Evolutionary conservation across 208 protist species (phyloP), one percentile per base, ranked within the genome.

Genomic region (Trypanosoma avium): DNA sequence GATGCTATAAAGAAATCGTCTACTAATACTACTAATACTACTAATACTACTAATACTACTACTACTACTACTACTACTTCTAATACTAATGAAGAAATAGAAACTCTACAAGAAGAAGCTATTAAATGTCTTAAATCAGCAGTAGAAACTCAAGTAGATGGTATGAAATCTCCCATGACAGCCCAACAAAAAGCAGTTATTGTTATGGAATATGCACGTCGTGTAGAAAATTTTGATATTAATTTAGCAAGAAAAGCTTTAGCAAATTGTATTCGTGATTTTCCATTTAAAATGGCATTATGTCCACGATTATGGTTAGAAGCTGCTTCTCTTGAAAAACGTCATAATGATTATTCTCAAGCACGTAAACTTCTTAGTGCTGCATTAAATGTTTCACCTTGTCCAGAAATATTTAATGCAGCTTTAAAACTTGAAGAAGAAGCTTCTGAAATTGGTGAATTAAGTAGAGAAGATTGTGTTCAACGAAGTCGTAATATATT

Each of bases 291-390:
- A 10, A 43, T 29, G 9, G 86, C 83, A 3, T 56, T 53, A 19
- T 93, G 86, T 57, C 79, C 90, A 24, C 76, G 75, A 30, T 67
- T 93, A 48, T 96, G 85, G 83, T 21, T 82, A 22, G 90, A 96
- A 72, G 90, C 90, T 26, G 81, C 90, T 0, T 72, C 62, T 10
- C 53, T 93, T 45, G 86, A 95, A 68, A 70, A 84, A 75, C 81
- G 83, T 7, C 79, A 82, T 38, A 77, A 79, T 26, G 52, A 69
- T 61, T 64, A 74, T 38, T 29, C 50, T 0, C 79, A 91, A 55
- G 81, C 82, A 33, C 82, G 86, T 17, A 74, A 70, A 46, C 73
- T 95, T 13, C 73, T 93, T 15, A 71, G 73, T 26, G 85, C 81
- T 15, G 85, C 79, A 7, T 33, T 81, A 10, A 65, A 82, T 43